Percentiles rank a stretch among this genome's conserved stretches.
Conservation (phyloP, 139 green algal genomes). For the Astrephomene gubernaculifera region DNA sequence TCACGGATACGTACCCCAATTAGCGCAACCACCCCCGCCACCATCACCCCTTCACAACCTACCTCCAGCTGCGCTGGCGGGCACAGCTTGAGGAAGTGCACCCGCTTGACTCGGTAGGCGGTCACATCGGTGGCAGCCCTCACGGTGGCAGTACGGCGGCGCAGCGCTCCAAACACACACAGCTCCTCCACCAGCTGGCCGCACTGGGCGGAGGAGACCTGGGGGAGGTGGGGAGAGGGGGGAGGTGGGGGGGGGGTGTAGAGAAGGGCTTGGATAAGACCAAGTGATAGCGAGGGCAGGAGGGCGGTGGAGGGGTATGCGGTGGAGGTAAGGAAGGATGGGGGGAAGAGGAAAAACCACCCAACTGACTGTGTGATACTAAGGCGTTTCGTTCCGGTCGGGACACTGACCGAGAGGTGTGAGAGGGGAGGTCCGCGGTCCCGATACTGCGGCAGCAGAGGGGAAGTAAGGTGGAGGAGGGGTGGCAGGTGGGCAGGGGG, state of each 20-base stretch:
- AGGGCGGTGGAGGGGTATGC: background rate
- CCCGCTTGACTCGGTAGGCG: background rate
- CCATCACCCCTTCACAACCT: background rate
- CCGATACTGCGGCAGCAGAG: no score
- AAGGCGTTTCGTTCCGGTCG: no score
- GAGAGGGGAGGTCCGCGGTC: no score
- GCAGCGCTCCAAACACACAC: constrained; percentile 7
- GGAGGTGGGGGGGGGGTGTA: background rate
- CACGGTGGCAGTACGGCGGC: constrained; percentile 3
- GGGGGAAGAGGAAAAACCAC: no score
- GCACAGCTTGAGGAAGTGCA: background rate
- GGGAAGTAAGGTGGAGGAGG: no score
- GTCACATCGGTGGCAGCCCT: background rate
- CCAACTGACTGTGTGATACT: no score
- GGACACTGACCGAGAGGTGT: no score
- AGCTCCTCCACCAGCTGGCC: constrained; percentile 18
- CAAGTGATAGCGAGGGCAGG: background rate
- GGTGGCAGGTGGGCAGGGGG: no score
- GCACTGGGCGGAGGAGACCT: background rate
- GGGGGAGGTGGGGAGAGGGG: background rate
- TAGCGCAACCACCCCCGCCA: background rate
- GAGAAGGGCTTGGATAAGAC: background rate
- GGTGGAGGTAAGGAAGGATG: background rate
- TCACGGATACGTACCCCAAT: no score
- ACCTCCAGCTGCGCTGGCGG: constrained; percentile 19